phyloP scores from a whole-genome alignment of 2,329 filamentous ascomycete species.

The Penicillium expansum region DNA sequence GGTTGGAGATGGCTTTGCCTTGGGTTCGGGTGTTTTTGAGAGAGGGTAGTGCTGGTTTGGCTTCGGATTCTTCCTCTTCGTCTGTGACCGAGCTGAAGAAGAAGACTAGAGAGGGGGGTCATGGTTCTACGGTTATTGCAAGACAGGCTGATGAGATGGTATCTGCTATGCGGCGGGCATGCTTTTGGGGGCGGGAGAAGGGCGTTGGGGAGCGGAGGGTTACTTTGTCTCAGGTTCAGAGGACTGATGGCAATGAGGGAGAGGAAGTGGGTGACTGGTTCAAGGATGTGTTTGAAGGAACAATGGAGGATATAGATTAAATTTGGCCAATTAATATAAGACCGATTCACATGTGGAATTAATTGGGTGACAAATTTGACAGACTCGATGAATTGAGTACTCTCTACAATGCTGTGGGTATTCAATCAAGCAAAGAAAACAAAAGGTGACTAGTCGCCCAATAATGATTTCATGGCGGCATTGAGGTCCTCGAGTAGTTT shows the following conservation, averaged over 20 bases:
- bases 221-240: slow-evolving; percentile 9
- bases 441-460: no score
- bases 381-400: background rate
- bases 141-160: slow-evolving; percentile 43
- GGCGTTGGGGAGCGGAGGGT: slow-evolving; percentile 40
- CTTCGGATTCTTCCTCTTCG: background rate
- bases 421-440: background rate
- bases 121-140: slow-evolving; percentile 31
- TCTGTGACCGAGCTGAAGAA: background rate
- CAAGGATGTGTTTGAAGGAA: slow-evolving; percentile 7
- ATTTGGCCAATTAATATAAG: no score
- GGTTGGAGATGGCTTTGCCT: slow-evolving; percentile 34
- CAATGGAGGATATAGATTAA: slow-evolving; percentile 3
- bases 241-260: background rate
- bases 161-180: slow-evolving; percentile 42
- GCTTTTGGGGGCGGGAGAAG: slow-evolving; percentile 45
- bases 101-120: background rate
- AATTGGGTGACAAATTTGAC: background rate
- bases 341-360: background rate
- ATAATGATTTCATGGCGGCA: background rate
- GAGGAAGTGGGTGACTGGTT: slow-evolving; percentile 16
- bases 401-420: no score
- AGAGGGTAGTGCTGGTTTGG: background rate
- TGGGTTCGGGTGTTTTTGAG: slow-evolving; percentile 31
- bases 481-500: slow-evolving; percentile 7